Percentiles rank a stretch among this genome's conserved stretches.
phyloP scores from a whole-genome alignment of 306 rosid species.

The Coriaria nepalensis region DNA sequence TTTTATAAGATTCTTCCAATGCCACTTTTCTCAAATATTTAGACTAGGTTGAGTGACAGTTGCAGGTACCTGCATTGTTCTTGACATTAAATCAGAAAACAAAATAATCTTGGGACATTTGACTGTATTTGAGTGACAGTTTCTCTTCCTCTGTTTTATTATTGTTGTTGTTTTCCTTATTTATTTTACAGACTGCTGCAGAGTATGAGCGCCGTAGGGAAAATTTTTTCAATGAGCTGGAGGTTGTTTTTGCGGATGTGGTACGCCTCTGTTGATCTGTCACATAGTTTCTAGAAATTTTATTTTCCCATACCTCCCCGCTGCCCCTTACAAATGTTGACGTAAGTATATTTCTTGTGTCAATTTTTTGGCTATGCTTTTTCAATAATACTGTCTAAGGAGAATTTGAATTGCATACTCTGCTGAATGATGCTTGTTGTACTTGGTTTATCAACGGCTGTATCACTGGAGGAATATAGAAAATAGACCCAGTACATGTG shows the following conservation, averaged over 20 bases:
- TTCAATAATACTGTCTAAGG: too few species aligned
- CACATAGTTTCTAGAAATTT: not conserved
- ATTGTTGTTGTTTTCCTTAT: not conserved
- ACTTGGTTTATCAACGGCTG: too few species aligned
- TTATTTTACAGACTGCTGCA: constrained; percentile 74
- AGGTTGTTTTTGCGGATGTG: constrained; percentile 91
- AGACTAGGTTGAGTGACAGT: too few species aligned
- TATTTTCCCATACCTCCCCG: not conserved
- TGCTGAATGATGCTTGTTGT: too few species aligned
- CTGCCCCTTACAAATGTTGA: not conserved
- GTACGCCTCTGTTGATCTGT: constrained; percentile 30
- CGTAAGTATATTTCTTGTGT: not conserved
- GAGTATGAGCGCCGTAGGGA: constrained; percentile 74
- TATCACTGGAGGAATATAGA: too few species aligned
- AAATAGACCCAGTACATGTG: too few species aligned
- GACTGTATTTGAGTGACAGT: not conserved
- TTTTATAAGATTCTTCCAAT: too few species aligned
- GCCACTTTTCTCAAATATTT: too few species aligned
- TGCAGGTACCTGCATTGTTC: not conserved
- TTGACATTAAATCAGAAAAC: not conserved
- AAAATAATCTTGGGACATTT: not conserved
- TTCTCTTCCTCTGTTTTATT: not conserved
- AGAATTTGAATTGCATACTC: too few species aligned
- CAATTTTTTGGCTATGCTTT: too few species aligned
- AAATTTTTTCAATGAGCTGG: constrained; percentile 87